Conservation (phyloP, 2,329 filamentous ascomycete genomes). For the Coniochaeta sp. region DNA sequence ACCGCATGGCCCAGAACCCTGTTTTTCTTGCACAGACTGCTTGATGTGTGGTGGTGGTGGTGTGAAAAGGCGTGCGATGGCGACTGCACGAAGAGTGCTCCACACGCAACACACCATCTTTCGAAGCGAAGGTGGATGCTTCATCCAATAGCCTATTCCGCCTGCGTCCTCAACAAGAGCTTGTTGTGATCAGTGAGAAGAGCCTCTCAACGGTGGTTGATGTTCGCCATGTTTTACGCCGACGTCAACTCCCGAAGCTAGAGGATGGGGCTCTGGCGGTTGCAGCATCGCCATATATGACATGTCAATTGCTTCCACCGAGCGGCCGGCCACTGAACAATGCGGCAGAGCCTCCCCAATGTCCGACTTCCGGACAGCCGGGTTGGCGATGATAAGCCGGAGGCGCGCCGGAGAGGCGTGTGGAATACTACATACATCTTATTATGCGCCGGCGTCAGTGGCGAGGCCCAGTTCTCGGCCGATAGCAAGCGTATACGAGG, state of each 20-base stretch:
- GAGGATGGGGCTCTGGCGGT: background rate
- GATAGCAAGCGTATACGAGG: background rate
- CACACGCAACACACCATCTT: background rate
- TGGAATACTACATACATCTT: background rate
- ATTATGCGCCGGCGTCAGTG: background rate
- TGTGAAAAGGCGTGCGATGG: conserved; percentile 1
- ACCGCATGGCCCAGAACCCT: background rate
- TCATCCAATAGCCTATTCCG: too few relatives aligned
- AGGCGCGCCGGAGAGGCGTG: background rate
- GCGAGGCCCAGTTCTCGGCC: background rate
- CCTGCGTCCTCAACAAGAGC: too few relatives aligned
- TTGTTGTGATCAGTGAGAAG: too few relatives aligned
- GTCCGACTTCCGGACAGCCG: background rate
- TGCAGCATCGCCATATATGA: background rate
- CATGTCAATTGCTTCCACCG: background rate
- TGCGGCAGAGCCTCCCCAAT: background rate
- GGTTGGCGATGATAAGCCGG: background rate
- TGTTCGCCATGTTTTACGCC: too few relatives aligned
- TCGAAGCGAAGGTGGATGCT: background rate
- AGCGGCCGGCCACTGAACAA: background rate
- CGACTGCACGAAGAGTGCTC: background rate
- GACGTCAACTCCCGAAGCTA: background rate
- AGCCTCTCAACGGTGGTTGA: too few relatives aligned
- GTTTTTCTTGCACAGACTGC: background rate
- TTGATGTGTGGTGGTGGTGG: background rate